These are phyloP conservation scores for Alternaria sp. DNA, from an alignment of 2,329 filamentous ascomycete species.

Conservation along the genomic window DNA sequence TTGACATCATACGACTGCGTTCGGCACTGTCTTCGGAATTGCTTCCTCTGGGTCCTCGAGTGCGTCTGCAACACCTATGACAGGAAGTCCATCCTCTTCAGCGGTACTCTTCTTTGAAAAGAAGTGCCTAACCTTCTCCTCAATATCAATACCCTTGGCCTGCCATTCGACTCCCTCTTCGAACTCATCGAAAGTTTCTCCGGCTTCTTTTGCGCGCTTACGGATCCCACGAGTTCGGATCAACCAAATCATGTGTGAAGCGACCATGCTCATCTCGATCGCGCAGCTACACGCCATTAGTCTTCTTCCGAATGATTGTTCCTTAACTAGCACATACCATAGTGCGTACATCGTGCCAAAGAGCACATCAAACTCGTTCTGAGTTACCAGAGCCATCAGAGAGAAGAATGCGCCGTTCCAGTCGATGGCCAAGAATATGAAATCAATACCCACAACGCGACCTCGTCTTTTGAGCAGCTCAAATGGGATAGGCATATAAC, in stretches of 20 bases:
- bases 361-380: constrained; percentile 66
- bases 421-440: constrained; percentile 66
- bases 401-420: constrained; percentile 69
- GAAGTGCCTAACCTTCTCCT: constrained; percentile 16
- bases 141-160: constrained; percentile 31
- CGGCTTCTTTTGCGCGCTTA: constrained; percentile 53
- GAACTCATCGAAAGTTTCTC: constrained; percentile 57
- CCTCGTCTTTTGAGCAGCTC: constrained; percentile 68
- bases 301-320: background rate
- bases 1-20: constrained; percentile 25
- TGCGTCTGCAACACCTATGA: background rate
- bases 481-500: constrained; percentile 66
- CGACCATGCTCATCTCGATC: constrained; percentile 66
- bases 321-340: constrained; percentile 41
- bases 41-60: constrained; percentile 2
- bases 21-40: constrained; percentile 21
- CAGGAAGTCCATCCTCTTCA: background rate
- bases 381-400: constrained; percentile 66
- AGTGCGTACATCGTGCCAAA: constrained; percentile 67
- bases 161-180: constrained; percentile 54
- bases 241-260: constrained; percentile 65
- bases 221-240: constrained; percentile 61
- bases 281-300: constrained; percentile 43
- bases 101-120: constrained; percentile 2
- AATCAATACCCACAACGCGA: constrained; percentile 66